Evolutionary conservation across 495 filamentous ascomycete species (phyloP).

Genomic region (Talaromyces borbonicus): DNA sequence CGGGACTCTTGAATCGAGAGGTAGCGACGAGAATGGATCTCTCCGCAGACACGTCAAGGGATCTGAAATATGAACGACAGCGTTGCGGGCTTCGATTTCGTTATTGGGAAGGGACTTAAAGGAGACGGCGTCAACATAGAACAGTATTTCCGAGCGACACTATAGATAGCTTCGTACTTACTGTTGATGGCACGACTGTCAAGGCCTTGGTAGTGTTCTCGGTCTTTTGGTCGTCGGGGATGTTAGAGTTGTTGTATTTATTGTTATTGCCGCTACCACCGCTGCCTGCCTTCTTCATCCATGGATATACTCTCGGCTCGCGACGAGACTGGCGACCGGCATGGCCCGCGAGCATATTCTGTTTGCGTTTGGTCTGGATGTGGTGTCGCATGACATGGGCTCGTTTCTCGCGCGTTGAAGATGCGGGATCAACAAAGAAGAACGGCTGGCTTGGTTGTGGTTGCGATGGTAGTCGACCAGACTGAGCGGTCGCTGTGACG

Average conservation of each 20-base stretch:
- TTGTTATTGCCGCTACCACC: not conserved
- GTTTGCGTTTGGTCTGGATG: conserved; percentile 34
- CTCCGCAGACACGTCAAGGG: not conserved
- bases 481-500: not conserved
- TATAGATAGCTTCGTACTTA: not conserved
- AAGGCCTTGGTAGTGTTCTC: conserved; percentile 1
- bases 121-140: not conserved
- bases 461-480: too few relatives aligned
- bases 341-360: conserved; percentile 21
- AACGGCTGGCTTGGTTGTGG: conserved; percentile 20
- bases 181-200: not conserved
- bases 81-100: not conserved
- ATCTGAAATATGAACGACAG: not conserved
- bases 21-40: conserved; percentile 26
- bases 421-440: conserved; percentile 37
- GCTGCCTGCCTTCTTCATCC: conserved; percentile 12
- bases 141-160: not conserved
- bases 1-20: conserved; percentile 15
- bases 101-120: not conserved
- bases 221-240: too few relatives aligned
- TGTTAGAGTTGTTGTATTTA: too few relatives aligned
- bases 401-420: conserved; percentile 36
- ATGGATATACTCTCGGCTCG: conserved; percentile 16
- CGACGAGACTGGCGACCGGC: conserved; percentile 13
- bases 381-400: conserved; percentile 43